Base-by-base conservation (phyloP, 257 asterid genomes). In the Lavandula angustifolia region DNA sequence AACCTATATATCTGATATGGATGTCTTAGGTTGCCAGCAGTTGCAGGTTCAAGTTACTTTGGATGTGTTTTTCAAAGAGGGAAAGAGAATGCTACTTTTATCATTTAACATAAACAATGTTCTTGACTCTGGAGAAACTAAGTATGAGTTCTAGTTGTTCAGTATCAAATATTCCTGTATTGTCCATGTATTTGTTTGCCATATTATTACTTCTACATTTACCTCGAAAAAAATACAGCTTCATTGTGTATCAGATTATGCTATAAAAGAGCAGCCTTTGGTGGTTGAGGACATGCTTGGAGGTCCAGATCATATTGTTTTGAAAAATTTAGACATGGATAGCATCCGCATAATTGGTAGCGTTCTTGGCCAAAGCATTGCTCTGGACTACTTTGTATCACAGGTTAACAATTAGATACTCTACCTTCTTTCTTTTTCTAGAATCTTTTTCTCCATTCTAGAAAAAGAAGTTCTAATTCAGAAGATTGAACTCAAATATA, bases 361-460 rank as follows among this genome's bases (percentile, higher is more conserved):
- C 32, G 97, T 94, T 67, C 99, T 94, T 70, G 95, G 96, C 54
- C 97, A 94, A 80, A 94, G 99, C 71, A 88, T 94, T 75, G 99
- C 99, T 37, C 81, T 94, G 14, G 99, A 94, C 76, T 80, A 87
- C 77, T 94, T 90, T 73, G 95, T 87, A n/a, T 87, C 97, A n/a
- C 99, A 94, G 95, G 99, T 92, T 78, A 73, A 41, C 35, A 44
- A 40, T 55, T 46, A 9, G 37, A 40, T 69, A 29, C 27, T 22
- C 51, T 41, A n/a, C 9, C 8, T 4, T 35, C 12, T 22, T 22
- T 22, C 27, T 22, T 22, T 22, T 22, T 22, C 27, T 22, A n/a
- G n/a, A n/a, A n/a, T n/a, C n/a, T n/a, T n/a, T 22, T 22, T 22
- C 27, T 22, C 27, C 27, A 1, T 22, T 22, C 1, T 22, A 22